phyloP scores from a whole-genome alignment of 768 basidiomycete species.

The Rhizopogon vulgaris region DNA sequence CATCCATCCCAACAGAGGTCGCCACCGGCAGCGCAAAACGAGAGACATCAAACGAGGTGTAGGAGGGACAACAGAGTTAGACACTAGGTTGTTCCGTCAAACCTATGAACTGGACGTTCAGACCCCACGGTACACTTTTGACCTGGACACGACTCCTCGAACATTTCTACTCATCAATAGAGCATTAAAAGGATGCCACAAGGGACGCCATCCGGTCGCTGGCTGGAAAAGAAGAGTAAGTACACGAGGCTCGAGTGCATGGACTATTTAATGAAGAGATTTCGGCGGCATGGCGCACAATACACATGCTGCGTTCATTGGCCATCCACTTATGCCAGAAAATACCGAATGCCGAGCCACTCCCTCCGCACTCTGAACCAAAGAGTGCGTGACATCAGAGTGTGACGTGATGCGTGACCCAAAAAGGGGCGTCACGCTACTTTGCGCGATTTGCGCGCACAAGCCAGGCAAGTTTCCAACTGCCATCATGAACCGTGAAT shows the following conservation, averaged over 20 bases:
- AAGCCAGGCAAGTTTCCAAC: conserved; percentile 7
- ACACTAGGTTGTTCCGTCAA: not conserved
- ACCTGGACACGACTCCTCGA: not conserved
- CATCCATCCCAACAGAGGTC: not conserved
- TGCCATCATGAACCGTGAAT: conserved; percentile 1
- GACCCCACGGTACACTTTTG: too few species aligned
- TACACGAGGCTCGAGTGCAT: not conserved
- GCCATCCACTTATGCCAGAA: not conserved
- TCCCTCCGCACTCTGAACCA: not conserved
- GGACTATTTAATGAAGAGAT: not conserved
- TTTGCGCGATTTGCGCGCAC: not conserved
- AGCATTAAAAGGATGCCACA: not conserved
- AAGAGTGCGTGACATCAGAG: not conserved
- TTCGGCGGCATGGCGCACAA: not conserved
- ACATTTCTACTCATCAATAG: not conserved
- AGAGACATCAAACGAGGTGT: not conserved
- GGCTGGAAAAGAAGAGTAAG: not conserved
- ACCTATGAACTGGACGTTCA: not conserved
- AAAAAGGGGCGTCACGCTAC: conserved; percentile 6
- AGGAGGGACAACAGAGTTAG: not conserved
- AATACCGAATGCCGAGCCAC: too few species aligned
- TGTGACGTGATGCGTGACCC: not conserved
- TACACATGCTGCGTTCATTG: not conserved
- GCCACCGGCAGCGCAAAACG: not conserved
- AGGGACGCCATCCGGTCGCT: not conserved